Base-by-base conservation (phyloP, 768 basidiomycete species). In the Lactifluus hygrophoroides region DNA sequence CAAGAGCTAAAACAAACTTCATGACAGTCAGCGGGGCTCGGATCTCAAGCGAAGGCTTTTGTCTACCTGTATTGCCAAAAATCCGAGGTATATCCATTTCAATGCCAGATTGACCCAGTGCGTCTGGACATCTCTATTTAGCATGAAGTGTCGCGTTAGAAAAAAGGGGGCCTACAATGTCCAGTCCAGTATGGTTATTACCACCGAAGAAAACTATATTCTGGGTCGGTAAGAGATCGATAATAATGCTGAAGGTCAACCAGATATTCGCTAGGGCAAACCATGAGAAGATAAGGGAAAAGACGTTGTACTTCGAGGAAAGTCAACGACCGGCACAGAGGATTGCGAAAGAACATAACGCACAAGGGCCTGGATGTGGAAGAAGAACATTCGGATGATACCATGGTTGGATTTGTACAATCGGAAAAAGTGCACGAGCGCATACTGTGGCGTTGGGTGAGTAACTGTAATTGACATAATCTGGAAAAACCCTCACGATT, bases 231-330 rank as follows among this genome's bases (percentile, higher is more conserved):
- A 94, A 77, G 42, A 96, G 80, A 66, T 93, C 84, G 77, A 95
- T 90, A 70, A 95, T 91, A 72, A 95, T 94, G 60, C 85, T 85
- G 78, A 95, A 95, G n/a, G 90, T 94, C 57, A 96, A 75, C 90
- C 91, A 96, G 44, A 94, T 75, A 68, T 94, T 94, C 63, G 92
- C 91, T 58, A 94, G 71, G 3, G 91, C 85, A 73, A 96, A 95
- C 91, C 92, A 97, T 9, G 88, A 85, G 75, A 97, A 94, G 64
- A 94, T 65, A 58, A 97, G 76, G 30, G 81, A 86, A 69, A 90
- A 83, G 51, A 93, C 66, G 72, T 93, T 94, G 71, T 93, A 94
- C 88, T 92, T 45, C 10, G 54, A 14, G 14, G 30, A 32, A n/a
- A 47, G 8, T 60, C 30, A 51, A 50, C 10, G 17, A 43, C 49